Percentiles rank a stretch among this genome's conserved stretches.
These are phyloP conservation scores for Xylaria longipes DNA, from an alignment of 495 filamentous ascomycete species.

Conservation along the genomic window DNA sequence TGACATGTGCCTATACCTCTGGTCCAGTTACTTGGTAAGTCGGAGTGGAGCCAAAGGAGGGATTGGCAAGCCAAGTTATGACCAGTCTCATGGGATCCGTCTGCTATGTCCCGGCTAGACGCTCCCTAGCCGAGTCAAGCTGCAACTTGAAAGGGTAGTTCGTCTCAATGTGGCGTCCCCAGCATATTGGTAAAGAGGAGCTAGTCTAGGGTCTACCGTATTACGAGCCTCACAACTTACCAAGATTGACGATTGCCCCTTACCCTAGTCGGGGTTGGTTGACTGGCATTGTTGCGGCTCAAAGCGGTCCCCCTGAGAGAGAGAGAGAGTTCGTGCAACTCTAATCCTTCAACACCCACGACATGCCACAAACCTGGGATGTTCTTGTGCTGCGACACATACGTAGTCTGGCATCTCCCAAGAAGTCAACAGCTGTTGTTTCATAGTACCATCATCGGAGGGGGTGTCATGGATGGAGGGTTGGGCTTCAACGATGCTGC, in stretches of 20 bases:
- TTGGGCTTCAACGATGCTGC: slow-evolving; percentile 30
- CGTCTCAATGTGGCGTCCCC: slow-evolving; percentile 22
- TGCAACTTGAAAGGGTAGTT: not conserved
- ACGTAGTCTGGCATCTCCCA: slow-evolving; percentile 12
- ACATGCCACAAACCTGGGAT: not conserved
- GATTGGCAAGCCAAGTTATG: slow-evolving; percentile 19
- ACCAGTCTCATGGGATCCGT: slow-evolving; percentile 1
- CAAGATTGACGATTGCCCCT: slow-evolving; percentile 4
- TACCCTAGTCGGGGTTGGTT: slow-evolving; percentile 12
- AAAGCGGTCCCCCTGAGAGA: not conserved
- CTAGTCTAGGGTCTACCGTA: slow-evolving; percentile 11
- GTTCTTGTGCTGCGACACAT: slow-evolving; percentile 15
- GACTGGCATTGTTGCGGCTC: slow-evolving; percentile 23
- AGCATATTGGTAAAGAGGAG: not conserved
- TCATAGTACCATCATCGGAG: slow-evolving; percentile 13
- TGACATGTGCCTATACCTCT: slow-evolving; percentile 16
- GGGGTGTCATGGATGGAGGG: slow-evolving; percentile 16
- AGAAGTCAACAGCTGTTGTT: slow-evolving; percentile 9
- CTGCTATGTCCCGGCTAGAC: slow-evolving; percentile 18
- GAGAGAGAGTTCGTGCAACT: slow-evolving; percentile 3
- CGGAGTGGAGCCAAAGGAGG: not conserved
- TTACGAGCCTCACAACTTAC: slow-evolving; percentile 25
- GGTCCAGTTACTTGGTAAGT: slow-evolving; percentile 20
- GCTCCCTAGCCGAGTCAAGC: slow-evolving; percentile 16
- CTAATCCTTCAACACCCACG: slow-evolving; percentile 1